Percentiles rank a stretch among this genome's conserved stretches.
Conservation (phyloP, 257 asterid species). For the Nicotiana attenuata region DNA sequence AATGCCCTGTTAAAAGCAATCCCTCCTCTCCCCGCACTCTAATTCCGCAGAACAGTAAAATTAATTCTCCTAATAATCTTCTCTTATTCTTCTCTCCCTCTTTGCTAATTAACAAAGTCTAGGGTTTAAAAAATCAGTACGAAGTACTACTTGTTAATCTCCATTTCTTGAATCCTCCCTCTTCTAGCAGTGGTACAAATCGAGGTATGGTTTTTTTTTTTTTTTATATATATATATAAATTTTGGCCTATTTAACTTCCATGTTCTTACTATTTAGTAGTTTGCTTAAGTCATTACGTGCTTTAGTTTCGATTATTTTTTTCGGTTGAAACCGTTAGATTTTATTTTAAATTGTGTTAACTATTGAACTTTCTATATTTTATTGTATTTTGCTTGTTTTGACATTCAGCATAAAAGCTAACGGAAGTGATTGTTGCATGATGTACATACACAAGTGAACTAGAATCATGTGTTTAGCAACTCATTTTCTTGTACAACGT, state of each 20-base stretch:
- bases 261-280: background rate
- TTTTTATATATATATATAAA: background rate
- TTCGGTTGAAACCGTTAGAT: background rate
- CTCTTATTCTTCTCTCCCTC: background rate
- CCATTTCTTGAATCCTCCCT: background rate
- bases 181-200: background rate
- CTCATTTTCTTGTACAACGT: no score
- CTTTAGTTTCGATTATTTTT: background rate
- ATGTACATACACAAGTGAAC: no score
- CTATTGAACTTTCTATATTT: background rate
- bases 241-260: background rate
- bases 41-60: background rate
- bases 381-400: no score
- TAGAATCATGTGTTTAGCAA: background rate
- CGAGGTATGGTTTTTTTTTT: background rate
- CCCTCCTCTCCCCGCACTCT: background rate
- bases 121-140: background rate
- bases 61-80: background rate
- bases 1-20: background rate
- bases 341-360: background rate
- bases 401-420: no score
- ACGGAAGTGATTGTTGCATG: no score
- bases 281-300: background rate
- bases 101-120: slow-evolving; percentile 3
- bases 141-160: background rate